Evolutionary conservation across 2,329 filamentous ascomycete species (phyloP), one percentile per base, ranked within the genome.

Genomic region (Trichoderma harzianum): DNA sequence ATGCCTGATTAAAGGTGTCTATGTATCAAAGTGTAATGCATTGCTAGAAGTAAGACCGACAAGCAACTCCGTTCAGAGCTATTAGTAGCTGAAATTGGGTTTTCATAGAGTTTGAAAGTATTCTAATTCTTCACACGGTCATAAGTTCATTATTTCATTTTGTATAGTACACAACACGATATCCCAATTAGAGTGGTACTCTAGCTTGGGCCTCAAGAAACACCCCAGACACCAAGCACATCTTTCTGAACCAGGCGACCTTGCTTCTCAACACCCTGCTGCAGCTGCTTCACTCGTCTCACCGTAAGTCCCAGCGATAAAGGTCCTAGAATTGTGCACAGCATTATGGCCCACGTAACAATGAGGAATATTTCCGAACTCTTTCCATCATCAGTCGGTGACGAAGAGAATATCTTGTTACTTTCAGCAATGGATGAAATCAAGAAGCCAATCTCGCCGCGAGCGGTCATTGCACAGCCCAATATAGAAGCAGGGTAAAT

Each of bases 321-420:
- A 0, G 87, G 86, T 0, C 87, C 86, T 6, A 85, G 67, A 14
- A 89, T 81, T 0, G 87, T 89, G 74, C 87, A 89, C 10, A 89
- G 75, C 0, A 86, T 81, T 30, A 89, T 86, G 3, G 70, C 70
- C 70, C 70, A 72, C 24, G 70, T 72, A 43, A 72, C 70, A 8
- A 72, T 21, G 11, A 72, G 64, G 16, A 72, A 72, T 14, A 72
- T 60, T 14, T 71, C 69, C 5, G 69, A 71, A 12, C 61, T 70
- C 24, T 57, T 58, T 26, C 61, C 47, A 6, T 26, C 16, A 2
- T 61, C 14, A 3, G 24, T 26, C 6, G 14, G n/a, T 6, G 66
- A 14, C 14, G 55, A 61, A 51, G 66, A 26, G 10, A 72, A 72
- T 16, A 72, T 34, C 32, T 61, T 39, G 10, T 72, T 72, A n/a